These are phyloP conservation scores for Phytopythium ostracodes DNA, from an alignment of 352 stramenopile genomes.

Conservation along the genomic window DNA sequence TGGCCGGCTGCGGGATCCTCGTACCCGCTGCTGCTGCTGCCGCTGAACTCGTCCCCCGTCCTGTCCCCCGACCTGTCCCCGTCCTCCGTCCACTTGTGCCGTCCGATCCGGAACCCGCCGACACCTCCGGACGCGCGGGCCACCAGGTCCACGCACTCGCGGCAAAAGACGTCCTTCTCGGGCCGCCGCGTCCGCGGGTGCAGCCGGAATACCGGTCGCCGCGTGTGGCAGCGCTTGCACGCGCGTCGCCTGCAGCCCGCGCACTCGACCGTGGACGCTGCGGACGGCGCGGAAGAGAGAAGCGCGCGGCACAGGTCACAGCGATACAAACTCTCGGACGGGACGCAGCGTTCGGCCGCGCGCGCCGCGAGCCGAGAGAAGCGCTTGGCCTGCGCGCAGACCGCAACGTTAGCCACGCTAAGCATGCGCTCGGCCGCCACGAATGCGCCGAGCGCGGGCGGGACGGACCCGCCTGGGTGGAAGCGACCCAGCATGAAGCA, in stretches of 20 bases:
- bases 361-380: conserved; percentile 44
- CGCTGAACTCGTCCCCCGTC: not conserved
- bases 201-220: conserved; percentile 45
- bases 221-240: conserved; percentile 43
- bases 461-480: conserved; percentile 33
- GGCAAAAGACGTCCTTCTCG: conserved; percentile 45
- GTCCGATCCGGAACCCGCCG: not conserved
- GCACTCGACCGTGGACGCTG: conserved; percentile 13
- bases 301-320: conserved; percentile 45
- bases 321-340: conserved; percentile 21
- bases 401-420: conserved; percentile 33
- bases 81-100: not conserved
- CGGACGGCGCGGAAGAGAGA: not conserved
- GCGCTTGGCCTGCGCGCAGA: conserved; percentile 43
- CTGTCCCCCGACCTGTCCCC: no score
- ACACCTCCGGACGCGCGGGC: not conserved
- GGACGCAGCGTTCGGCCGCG: conserved; percentile 25
- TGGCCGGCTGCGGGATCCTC: not conserved
- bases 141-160: conserved; percentile 33
- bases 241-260: conserved; percentile 55
- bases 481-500: conserved; percentile 58
- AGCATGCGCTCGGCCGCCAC: conserved; percentile 38
- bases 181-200: conserved; percentile 38
- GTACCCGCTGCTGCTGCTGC: not conserved
- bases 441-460: conserved; percentile 36